Base-by-base conservation (phyloP, 2,329 filamentous ascomycete genomes). In the Dactylellina parvicollis region DNA sequence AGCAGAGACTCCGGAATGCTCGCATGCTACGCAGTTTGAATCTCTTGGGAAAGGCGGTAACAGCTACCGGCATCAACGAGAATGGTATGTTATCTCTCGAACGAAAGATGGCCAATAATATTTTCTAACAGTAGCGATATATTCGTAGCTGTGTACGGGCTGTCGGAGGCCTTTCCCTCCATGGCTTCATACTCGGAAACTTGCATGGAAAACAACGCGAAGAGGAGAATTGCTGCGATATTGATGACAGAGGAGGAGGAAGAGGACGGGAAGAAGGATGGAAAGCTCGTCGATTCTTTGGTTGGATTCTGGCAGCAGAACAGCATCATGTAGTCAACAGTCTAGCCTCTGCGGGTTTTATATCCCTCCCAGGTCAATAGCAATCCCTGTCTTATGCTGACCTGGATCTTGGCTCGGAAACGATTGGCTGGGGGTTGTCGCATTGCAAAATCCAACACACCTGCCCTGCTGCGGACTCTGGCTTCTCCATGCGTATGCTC, bases 371-470 rank as follows among this genome's bases (percentile, higher is more conserved):
- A 38, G 47, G 26, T 54, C n/a, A 42, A 34, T n/a, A 40, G 30
- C 56, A 47, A 67, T 59, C 62, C 65, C 65, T 70, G 65, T 61
- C 36, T 4, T 36, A 47, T 69, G 44, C 54, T 54, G 40, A 49
- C 42, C 52, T n/a, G 42, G 40, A 50, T 28, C 69, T 73, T 66
- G 60, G 69, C 69, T 66, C 20, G 20, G 32, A 65, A 72, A 54
- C 61, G 69, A 73, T 73, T 73, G 69, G 69, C 24, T 61, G 36
- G 14, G 38, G 61, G 47, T 46, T 54, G 47, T n/a, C 20, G 32
- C 22, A 34, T 52, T 54, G 55, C 69, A 66, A 73, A 73, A 73
- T 73, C 60, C 69, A 73, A 73, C 69, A 71, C 66, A 50, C 46
- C 54, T 56, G 20, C 60, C 26, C 54, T 40, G 30, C n/a, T 28